Base-by-base conservation (phyloP, 768 basidiomycete species). In the Crassisporium funariophilum region DNA sequence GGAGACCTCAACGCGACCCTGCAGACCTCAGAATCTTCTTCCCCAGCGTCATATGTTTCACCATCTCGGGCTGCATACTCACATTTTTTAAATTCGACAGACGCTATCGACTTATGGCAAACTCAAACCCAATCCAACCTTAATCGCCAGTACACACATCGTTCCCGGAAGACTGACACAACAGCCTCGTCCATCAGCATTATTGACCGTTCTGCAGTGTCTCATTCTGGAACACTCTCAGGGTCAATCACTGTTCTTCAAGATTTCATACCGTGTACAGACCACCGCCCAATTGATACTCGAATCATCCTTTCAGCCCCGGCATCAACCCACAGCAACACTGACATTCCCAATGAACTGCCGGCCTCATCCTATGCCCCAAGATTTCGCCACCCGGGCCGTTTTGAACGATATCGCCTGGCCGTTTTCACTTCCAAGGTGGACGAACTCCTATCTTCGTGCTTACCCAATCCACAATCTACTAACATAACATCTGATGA, bases 1-100 rank as follows among this genome's bases (percentile, higher is more conserved):
- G 55, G 61, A 12, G 60, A 62, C 36, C 49, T 53, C 20, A 62
- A 50, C 25, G 54, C 45, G 1, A 54, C 51, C 0, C 3, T 51
- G 21, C 55, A 50, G 9, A 4, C 22, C 6, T 41, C 22, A n/a
- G 49, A 41, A 43, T n/a, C n/a, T n/a, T n/a, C n/a, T n/a, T n/a
- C n/a, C n/a, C 13, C 40, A n/a, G 19, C 45, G 5, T 41, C 39
- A n/a, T n/a, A n/a, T n/a, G n/a, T n/a, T n/a, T n/a, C n/a, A n/a
- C n/a, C n/a, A n/a, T n/a, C 44, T 12, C 34, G 46, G n/a, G 2
- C 2, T 5, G 13, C 29, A 13, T 53, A 27, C 27, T 24, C 38
- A 5, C 4, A 22, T 8, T 54, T 54, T 19, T 44, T 54, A 5
- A 1, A 13, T 1, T 9, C 34, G 4, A 54, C 53, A 4, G 17